Percentiles rank a stretch among this genome's conserved stretches.
phyloP scores from a whole-genome alignment of 441 rosid species.

The Eugenia klotzschiana region DNA sequence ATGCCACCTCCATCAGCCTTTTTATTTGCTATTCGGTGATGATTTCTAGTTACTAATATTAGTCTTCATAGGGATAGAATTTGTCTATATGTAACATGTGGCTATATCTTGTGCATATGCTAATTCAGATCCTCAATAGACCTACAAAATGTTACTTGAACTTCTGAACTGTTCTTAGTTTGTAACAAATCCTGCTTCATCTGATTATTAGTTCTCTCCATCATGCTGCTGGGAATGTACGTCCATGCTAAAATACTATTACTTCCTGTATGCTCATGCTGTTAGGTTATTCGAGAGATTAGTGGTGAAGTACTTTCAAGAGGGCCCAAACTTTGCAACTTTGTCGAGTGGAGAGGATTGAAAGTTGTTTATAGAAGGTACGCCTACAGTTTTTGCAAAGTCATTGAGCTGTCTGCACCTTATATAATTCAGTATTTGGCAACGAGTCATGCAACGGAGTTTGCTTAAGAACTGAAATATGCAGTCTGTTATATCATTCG shows the following conservation, averaged over 20 bases:
- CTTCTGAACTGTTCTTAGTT: neutral
- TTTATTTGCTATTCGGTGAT: neutral
- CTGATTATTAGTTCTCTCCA: neutral
- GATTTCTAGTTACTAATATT: neutral
- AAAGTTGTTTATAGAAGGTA: constrained; percentile 29
- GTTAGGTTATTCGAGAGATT: constrained; percentile 23
- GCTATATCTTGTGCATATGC: neutral
- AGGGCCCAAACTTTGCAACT: constrained; percentile 31
- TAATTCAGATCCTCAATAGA: neutral
- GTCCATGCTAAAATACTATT: neutral
- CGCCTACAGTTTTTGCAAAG: neutral
- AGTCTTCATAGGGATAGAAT: neutral
- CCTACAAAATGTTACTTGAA: neutral
- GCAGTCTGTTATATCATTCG: neutral
- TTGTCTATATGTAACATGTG: neutral
- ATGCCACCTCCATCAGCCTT: neutral
- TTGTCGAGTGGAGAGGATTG: constrained; percentile 25
- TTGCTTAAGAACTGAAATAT: neutral
- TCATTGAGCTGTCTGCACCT: neutral
- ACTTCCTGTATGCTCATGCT: neutral
- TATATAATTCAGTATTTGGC: neutral
- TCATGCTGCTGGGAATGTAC: neutral
- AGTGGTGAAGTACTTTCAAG: constrained; percentile 18
- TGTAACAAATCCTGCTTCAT: neutral
- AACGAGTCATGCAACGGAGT: neutral